Evolutionary conservation across 1,139 yeast species (phyloP).

Genomic region (Blastobotrys persicus): DNA sequence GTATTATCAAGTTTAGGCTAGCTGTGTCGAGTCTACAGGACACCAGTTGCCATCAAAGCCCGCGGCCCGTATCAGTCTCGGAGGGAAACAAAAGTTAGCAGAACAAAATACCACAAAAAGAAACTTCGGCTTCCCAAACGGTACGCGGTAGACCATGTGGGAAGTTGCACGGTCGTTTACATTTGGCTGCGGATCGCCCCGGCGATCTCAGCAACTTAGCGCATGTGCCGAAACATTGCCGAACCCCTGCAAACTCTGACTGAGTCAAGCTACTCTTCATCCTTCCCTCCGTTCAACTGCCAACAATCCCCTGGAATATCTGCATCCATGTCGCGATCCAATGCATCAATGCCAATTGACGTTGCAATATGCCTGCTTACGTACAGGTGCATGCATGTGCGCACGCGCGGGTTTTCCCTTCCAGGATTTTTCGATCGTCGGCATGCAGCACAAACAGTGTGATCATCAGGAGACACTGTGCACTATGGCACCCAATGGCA

Average conservation of each 20-base stretch:
- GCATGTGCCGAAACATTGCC: not conserved
- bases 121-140: not conserved
- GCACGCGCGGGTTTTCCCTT: not conserved
- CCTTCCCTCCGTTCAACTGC: not conserved
- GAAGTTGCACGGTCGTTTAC: not conserved
- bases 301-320: not conserved
- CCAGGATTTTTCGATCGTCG: not conserved
- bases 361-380: too few species aligned
- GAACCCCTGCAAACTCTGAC: not conserved
- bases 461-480: not conserved
- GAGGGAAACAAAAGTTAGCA: not conserved
- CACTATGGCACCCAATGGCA: too few species aligned
- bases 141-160: not conserved
- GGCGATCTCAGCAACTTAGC: not conserved
- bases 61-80: too few species aligned
- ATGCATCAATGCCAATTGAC: not conserved
- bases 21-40: not conserved
- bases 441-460: not conserved
- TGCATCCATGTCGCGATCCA: not conserved
- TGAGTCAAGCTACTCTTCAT: not conserved
- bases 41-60: not conserved
- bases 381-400: not conserved
- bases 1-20: not conserved
- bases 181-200: not conserved
- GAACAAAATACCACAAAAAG: not conserved